Percentiles rank a stretch among this genome's conserved stretches.
phyloP scores from a whole-genome alignment of 2,329 filamentous ascomycete species.

The Paraphoma sp. region DNA sequence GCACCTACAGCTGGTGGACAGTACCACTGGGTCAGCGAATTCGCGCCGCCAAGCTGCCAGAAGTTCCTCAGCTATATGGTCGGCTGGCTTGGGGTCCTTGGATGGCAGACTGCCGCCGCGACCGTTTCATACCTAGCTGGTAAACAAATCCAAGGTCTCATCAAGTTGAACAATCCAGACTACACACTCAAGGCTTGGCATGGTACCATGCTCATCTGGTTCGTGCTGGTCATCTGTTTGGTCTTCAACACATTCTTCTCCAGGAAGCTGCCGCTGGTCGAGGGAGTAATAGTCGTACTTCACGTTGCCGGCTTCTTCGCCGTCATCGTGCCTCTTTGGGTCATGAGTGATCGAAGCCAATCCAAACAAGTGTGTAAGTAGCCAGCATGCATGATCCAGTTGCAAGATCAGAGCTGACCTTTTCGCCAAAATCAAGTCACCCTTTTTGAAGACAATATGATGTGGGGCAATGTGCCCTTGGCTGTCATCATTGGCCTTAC shows the following conservation, averaged over 20 bases:
- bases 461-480: conserved; percentile 42
- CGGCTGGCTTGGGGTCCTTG: conserved; percentile 49
- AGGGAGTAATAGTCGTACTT: conserved; percentile 27
- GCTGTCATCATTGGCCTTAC: conserved; percentile 42
- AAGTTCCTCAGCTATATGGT: conserved; percentile 23
- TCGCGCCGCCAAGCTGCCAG: conserved; percentile 40
- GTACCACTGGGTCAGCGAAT: conserved; percentile 26
- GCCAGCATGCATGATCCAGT: neutral
- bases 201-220: conserved; percentile 52
- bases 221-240: conserved; percentile 36
- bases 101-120: conserved; percentile 45
- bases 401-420: neutral
- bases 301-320: conserved; percentile 51
- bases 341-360: conserved; percentile 22
- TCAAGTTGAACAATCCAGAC: conserved; percentile 46
- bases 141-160: conserved; percentile 44
- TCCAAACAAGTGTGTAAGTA: conserved; percentile 14
- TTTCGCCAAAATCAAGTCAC: conserved; percentile 10
- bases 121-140: conserved; percentile 24
- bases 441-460: conserved; percentile 39
- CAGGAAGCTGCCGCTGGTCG: conserved; percentile 40
- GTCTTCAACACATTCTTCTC: conserved; percentile 50
- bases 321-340: conserved; percentile 43
- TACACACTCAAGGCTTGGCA: conserved; percentile 55
- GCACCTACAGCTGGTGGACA: conserved; percentile 19